Conservation (phyloP, 495 filamentous ascomycete genomes). For the Podospora fimiseda region DNA sequence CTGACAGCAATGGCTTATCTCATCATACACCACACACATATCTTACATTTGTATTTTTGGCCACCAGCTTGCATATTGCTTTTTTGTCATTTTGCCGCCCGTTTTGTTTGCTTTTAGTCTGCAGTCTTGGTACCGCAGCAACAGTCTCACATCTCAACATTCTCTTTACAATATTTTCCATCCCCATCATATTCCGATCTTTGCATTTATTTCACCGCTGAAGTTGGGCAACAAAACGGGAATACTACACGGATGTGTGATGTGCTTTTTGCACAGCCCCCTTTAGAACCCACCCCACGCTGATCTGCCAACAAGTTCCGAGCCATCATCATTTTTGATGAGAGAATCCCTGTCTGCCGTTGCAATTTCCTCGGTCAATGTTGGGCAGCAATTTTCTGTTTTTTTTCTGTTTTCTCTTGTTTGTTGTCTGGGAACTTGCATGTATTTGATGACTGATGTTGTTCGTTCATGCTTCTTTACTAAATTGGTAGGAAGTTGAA, state of each 20-base stretch:
- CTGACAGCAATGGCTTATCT: not conserved
- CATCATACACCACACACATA: too few species aligned
- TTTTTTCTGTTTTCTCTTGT: too few species aligned
- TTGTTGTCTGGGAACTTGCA: too few species aligned
- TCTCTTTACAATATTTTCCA: not conserved
- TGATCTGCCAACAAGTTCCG: too few species aligned
- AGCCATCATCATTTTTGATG: not conserved
- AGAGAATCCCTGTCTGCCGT: not conserved
- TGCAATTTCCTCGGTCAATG: too few species aligned
- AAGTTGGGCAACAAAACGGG: too few species aligned
- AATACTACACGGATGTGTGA: too few species aligned
- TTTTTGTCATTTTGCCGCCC: too few species aligned
- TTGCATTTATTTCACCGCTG: not conserved
- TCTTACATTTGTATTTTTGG: not conserved
- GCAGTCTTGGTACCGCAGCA: not conserved
- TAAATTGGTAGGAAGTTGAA: not conserved
- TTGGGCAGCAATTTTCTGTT: too few species aligned
- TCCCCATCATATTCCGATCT: not conserved
- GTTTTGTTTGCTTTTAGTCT: not conserved
- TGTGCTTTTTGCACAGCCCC: not conserved
- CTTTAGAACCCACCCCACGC: not conserved
- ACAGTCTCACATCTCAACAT: not conserved
- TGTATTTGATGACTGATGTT: too few species aligned
- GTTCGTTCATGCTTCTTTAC: not conserved
- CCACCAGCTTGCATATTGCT: not conserved